phyloP scores from a whole-genome alignment of 2,329 filamentous ascomycete species.

The Phialophora macrospora region DNA sequence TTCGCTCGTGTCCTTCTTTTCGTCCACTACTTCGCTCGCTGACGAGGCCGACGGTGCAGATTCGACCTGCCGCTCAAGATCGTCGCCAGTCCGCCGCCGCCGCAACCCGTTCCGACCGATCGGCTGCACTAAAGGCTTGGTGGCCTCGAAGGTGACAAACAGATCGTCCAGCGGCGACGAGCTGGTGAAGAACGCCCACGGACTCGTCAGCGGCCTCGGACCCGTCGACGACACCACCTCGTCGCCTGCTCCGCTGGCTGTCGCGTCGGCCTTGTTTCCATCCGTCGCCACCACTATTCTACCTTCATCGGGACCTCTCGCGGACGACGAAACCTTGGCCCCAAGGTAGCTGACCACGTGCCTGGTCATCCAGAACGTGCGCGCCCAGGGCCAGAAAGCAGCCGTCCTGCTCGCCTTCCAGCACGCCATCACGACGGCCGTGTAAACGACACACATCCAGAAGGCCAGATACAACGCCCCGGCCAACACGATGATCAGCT shows the following conservation, averaged over 20 bases:
- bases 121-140: conserved; percentile 22
- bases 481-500: background rate
- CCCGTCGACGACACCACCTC: background rate
- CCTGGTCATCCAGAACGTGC: conserved; percentile 42
- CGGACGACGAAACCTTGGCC: background rate
- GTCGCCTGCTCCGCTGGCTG: background rate
- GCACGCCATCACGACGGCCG: conserved; percentile 19
- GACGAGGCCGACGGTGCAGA: background rate
- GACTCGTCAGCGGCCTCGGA: conserved; percentile 20
- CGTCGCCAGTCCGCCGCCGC: background rate
- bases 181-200: conserved; percentile 23
- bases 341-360: conserved; percentile 1
- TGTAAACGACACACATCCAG: conserved; percentile 1
- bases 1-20: background rate
- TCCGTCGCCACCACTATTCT: background rate
- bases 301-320: background rate
- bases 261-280: background rate
- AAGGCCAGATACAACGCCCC: background rate
- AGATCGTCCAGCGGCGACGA: conserved; percentile 27
- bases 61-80: background rate
- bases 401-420: conserved; percentile 5
- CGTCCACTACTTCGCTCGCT: background rate
- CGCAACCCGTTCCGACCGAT: background rate
- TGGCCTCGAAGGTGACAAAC: conserved; percentile 22
- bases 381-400: conserved; percentile 47